Evolutionary conservation across 352 stramenopile genomes (phyloP), one percentile per base, ranked within the genome.

Genomic region (Phytophthora sansomeana): DNA sequence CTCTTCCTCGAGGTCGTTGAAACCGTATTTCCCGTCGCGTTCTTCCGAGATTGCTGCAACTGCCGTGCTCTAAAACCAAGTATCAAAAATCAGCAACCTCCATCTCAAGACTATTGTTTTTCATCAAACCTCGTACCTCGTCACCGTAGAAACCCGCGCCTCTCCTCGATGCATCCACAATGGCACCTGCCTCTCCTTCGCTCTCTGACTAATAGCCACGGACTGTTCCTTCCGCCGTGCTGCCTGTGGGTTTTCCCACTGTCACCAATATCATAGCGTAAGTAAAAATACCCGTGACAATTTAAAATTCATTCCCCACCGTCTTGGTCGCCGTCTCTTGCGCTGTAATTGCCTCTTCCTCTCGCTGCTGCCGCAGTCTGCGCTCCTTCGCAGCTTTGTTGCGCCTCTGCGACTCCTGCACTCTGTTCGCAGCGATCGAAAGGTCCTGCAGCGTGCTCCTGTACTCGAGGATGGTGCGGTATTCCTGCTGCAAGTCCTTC

Each of bases 401-500:
- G 26, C 64, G 69, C 56, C 63, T 72, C 51, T 77, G 63, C 7
- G 41, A 55, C 39, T 69, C 46, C 36, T 78, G 69, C 41, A 81
- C 42, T 30, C 75, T 65, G 43, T 24, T 67, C 17, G 68, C 62
- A 13, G 55, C 63, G 8, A 60, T 36, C 16, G 52, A 38, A 14
- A 91, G 48, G 1, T 80, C 62, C 21, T 87, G 53, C 42, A 91
- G 63, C 38, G 68, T 72, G 49, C 72, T 70, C 33, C 72, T 59
- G 58, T 90, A 89, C 48, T 87, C 73, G 16, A 79, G 43, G 4
- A 90, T 69, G 11, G 70, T 46, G 21, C 59, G 56, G 44, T 87
- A 89, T 46, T 91, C 83, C 24, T 50, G 35, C 66, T 90, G 69
- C 1, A 90, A 63, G 13, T 89, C 81, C 10, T 72, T 60, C 1